phyloP scores from a whole-genome alignment of 2,329 filamentous ascomycete species.

The Neofusicoccum sp. region DNA sequence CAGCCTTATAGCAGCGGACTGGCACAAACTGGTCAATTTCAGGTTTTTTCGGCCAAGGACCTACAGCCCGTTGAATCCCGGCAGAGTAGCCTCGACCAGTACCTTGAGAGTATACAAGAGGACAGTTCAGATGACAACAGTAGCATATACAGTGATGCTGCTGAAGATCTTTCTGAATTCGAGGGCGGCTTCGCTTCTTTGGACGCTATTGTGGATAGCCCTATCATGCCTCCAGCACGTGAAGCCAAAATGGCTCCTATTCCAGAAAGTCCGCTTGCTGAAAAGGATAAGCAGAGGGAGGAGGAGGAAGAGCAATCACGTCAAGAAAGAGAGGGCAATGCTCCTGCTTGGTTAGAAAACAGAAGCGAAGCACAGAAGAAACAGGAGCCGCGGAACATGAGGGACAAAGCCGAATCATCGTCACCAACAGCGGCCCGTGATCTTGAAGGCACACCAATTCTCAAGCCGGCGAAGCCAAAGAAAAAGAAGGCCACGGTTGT shows the following conservation, averaged over 20 bases:
- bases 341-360: neutral
- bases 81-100: neutral
- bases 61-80: neutral
- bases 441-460: neutral
- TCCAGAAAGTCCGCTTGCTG: constrained; percentile 15
- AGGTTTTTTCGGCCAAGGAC: constrained; percentile 1
- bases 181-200: constrained; percentile 73
- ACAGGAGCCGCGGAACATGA: neutral
- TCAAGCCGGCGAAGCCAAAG: constrained; percentile 39
- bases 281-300: constrained; percentile 34
- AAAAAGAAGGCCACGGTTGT: constrained; percentile 36
- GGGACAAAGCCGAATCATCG: constrained; percentile 9
- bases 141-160: constrained; percentile 75
- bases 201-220: constrained; percentile 69
- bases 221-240: constrained; percentile 35
- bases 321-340: neutral
- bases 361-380: neutral
- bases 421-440: neutral
- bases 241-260: neutral
- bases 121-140: constrained; percentile 40
- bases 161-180: constrained; percentile 69
- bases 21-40: neutral
- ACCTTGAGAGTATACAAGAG: constrained; percentile 2
- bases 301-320: constrained; percentile 65
- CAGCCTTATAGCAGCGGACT: neutral